Conservation (phyloP, 345 rosid species). For the Ceriops zippeliana region DNA sequence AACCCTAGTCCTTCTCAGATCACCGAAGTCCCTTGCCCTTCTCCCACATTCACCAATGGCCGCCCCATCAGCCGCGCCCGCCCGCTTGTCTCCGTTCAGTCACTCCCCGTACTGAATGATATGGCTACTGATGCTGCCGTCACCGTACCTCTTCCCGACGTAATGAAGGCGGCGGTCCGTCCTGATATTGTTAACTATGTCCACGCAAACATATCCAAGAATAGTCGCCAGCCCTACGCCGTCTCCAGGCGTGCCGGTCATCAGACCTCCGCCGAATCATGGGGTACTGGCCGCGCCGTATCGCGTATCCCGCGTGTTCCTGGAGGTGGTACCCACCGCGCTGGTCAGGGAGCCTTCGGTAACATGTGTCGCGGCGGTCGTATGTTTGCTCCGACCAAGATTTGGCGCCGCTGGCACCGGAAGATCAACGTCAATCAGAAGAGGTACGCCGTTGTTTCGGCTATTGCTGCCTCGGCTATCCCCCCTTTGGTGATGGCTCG, state of each 20-base stretch:
- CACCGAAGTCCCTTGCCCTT: background rate
- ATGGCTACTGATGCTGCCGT: constrained; percentile 63
- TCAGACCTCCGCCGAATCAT: constrained; percentile 97
- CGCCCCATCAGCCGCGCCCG: constrained; percentile 61
- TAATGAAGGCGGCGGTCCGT: constrained; percentile 74
- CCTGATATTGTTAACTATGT: constrained; percentile 75
- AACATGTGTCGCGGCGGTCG: constrained; percentile 99
- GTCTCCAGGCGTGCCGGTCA: constrained; percentile 91
- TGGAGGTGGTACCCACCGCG: constrained; percentile 99
- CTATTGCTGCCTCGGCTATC: constrained; percentile 85
- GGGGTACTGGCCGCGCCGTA: constrained; percentile 99
- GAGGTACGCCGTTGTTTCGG: constrained; percentile 81
- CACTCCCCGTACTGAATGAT: constrained; percentile 56
- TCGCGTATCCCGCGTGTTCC: constrained; percentile 99
- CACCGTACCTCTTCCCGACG: constrained; percentile 67
- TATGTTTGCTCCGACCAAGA: constrained; percentile 98
- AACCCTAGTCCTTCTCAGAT: too few relatives aligned
- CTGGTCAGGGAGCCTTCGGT: constrained; percentile 98
- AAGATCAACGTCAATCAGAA: constrained; percentile 83
- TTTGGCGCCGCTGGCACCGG: constrained; percentile 97
- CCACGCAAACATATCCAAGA: constrained; percentile 79
- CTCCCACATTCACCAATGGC: constrained; percentile 12
- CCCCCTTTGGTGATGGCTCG: constrained; percentile 95
- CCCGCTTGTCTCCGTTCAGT: constrained; percentile 65
- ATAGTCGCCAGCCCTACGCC: constrained; percentile 90